Conservation (phyloP, 192 early-diverging fungal genomes). For the Geranomyces variabilis region DNA sequence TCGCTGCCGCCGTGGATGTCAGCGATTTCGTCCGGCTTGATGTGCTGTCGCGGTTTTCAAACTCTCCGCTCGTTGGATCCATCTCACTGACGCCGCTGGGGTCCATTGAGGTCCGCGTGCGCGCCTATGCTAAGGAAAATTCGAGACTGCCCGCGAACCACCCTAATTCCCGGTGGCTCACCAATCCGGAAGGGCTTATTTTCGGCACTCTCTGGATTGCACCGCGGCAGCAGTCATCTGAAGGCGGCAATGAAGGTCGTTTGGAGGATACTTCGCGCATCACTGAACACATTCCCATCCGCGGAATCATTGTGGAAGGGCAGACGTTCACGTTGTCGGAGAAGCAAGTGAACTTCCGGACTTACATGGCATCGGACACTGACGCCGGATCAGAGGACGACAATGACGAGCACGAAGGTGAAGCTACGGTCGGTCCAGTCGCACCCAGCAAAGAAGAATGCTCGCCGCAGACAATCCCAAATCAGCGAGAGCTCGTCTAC, state of each 20-base stretch:
- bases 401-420: background rate
- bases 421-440: background rate
- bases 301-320: constrained; percentile 67
- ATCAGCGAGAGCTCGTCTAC: constrained; percentile 51
- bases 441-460: constrained; percentile 8
- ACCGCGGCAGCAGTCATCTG: constrained; percentile 49
- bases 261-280: constrained; percentile 33
- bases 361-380: constrained; percentile 57
- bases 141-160: constrained; percentile 58
- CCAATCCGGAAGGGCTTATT: constrained; percentile 62
- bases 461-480: background rate
- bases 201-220: constrained; percentile 73
- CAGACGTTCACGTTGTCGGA: constrained; percentile 71
- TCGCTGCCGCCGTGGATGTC: constrained; percentile 64
- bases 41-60: constrained; percentile 78
- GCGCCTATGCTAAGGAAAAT: constrained; percentile 67
- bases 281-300: constrained; percentile 68
- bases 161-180: constrained; percentile 51
- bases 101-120: constrained; percentile 67
- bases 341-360: constrained; percentile 70
- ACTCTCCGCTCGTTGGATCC: constrained; percentile 72
- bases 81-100: constrained; percentile 69
- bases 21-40: constrained; percentile 67
- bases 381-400: constrained; percentile 52
- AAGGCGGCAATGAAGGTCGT: constrained; percentile 13